Evolutionary conservation across 768 basidiomycete species (phyloP).

Genomic region (Boletus bicolor): DNA sequence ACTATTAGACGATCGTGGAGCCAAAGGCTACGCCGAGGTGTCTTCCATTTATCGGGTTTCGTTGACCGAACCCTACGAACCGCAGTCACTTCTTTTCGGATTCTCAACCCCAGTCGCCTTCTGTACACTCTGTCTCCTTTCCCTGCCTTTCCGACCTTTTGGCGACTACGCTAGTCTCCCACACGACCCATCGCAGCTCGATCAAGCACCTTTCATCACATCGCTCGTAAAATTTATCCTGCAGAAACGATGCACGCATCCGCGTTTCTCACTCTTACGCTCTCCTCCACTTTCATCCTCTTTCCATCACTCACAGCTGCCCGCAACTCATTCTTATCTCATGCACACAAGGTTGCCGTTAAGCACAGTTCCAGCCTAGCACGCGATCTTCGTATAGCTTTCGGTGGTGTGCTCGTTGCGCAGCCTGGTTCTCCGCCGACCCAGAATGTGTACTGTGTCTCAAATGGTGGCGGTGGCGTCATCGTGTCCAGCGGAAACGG

Average conservation of each 20-base stretch:
- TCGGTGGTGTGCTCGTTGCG: slow-evolving; percentile 50
- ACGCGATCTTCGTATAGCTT: slow-evolving; percentile 65
- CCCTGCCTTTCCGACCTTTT: background rate
- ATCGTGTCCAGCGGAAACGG: slow-evolving; percentile 17
- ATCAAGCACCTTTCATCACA: background rate
- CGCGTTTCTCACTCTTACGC: slow-evolving; percentile 30
- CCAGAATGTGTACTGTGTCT: slow-evolving; percentile 38
- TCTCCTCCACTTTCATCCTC: slow-evolving; percentile 29
- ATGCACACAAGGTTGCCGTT: slow-evolving; percentile 52
- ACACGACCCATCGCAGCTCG: background rate
- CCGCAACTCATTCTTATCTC: slow-evolving; percentile 35
- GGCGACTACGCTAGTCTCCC: background rate
- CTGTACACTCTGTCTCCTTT: background rate
- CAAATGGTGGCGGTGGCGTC: slow-evolving; percentile 18
- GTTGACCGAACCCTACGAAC: slow-evolving; percentile 23
- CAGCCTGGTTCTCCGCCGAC: slow-evolving; percentile 33
- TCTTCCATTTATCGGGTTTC: slow-evolving; percentile 17
- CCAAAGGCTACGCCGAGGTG: slow-evolving; percentile 16
- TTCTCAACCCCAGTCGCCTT: slow-evolving; percentile 10
- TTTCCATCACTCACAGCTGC: slow-evolving; percentile 22
- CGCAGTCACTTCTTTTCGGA: slow-evolving; percentile 9
- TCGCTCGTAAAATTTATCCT: slow-evolving; percentile 1
- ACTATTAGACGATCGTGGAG: slow-evolving; percentile 8
- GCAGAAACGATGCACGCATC: slow-evolving; percentile 25
- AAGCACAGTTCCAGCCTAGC: slow-evolving; percentile 61